Base-by-base conservation (phyloP, 2,329 filamentous ascomycete genomes). In the Epichloe aotearoae region DNA sequence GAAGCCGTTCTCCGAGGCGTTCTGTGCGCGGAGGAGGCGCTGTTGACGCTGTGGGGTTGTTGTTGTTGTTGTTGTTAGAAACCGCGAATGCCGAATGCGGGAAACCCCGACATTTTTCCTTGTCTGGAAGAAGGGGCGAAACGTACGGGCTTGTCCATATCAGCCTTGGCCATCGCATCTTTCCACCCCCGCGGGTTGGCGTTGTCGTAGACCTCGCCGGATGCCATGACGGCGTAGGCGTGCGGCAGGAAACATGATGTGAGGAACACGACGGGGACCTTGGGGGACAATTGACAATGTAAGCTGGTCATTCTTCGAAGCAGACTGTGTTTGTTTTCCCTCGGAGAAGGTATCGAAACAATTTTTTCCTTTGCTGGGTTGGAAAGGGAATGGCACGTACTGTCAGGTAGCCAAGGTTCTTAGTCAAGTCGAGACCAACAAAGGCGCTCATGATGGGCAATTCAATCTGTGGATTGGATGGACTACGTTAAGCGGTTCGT, bases 21-120 rank as follows among this genome's bases (percentile, higher is more conserved):
- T 73, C 58, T 83, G 73, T 30, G 73, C 69, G 47, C 77, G 73
- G 41, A 80, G 61, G 33, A 75, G 67, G 49, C 71, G 70, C 59
- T 79, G 80, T 59, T 82, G 76, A 26, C 68, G 70, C 61, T 77
- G 23, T 26, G 6, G 6, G 6, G 23, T 23, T 23, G 20, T 23
- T 23, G 19, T 20, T 20, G 19, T 20, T 20, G 19, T 20, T 20
- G 20, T 23, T 23, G 23, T 26, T 26, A 26, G 23, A 6, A 20
- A 20, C 4, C 20, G 20, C 20, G 1, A 20, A 20, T 20, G 4
- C 1, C 20, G 20, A 20, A 20, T 20, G 23, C 6, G 23, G 23
- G 7, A 3, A 26, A 26, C 7, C 23, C 23, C 23, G 23, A 8
- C 7, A 8, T 8, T 26, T 7, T 26, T 23, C 20, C 2, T 23